A percentile compares a stretch with the other conserved stretches of the same genome.
phyloP scores from a whole-genome alignment of 139 green algal species.

The Tetradesmus obliquus region DNA sequence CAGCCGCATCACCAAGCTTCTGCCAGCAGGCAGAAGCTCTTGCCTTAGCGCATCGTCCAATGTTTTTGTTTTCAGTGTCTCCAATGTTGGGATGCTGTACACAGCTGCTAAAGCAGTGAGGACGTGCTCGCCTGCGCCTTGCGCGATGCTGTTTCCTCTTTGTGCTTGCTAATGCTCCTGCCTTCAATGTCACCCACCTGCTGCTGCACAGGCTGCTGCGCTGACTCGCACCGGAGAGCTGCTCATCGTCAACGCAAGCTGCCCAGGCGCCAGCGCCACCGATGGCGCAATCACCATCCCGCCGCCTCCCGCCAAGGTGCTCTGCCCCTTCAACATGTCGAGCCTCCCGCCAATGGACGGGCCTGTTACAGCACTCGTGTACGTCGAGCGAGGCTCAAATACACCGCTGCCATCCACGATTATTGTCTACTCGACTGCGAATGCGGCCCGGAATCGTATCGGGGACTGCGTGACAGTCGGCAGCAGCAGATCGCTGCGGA shows the following conservation, averaged over 20 bases:
- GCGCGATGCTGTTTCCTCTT: no score
- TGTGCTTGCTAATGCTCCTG: no score
- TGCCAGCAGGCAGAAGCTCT: no score
- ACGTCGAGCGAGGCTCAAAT: not conserved
- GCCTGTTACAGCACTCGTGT: not conserved
- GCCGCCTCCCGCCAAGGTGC: not conserved
- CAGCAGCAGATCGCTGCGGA: not conserved
- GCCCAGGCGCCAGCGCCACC: not conserved
- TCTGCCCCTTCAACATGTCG: slow-evolving; percentile 5
- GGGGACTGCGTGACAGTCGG: slow-evolving; percentile 24
- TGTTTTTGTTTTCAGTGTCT: no score
- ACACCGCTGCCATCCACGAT: not conserved
- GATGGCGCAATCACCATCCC: not conserved
- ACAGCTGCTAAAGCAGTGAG: no score
- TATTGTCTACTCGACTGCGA: not conserved
- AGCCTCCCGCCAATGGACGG: slow-evolving; percentile 17
- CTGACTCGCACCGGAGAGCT: slow-evolving; percentile 16
- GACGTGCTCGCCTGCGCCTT: no score
- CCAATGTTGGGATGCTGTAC: no score
- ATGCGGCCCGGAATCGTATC: not conserved
- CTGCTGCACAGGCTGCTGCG: not conserved
- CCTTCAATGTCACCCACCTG: no score
- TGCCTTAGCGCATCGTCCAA: no score
- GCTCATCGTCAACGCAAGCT: slow-evolving; percentile 22
- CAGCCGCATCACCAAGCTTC: no score